Evolutionary conservation across 2,329 filamentous ascomycete genomes (phyloP), one percentile per base, ranked within the genome.

Genomic region (Aspergillus floridensis): DNA sequence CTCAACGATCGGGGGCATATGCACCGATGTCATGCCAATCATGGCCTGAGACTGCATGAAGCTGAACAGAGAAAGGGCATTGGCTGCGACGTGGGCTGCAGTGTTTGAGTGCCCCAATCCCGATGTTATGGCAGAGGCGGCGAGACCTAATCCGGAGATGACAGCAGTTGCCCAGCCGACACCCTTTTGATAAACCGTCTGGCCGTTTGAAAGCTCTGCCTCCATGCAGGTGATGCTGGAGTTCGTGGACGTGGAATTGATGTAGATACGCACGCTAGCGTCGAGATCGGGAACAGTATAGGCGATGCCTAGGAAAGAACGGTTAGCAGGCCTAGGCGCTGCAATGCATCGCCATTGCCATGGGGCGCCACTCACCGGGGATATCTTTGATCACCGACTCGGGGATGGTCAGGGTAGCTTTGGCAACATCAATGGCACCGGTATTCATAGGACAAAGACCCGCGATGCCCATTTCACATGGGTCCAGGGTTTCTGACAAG

Each of bases 31-130:
- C 76, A 97, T 88, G 64, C 93, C 93, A 69, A 96, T 82, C 76
- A 97, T 92, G 26, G 93, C 93, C 77, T 96, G 93, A 4, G 91
- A 87, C 77, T 98, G 93, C 83, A 97, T 96, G 77, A 95, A 97
- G 62, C 89, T 86, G 73, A 96, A 96, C 31, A 98, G 86, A n/a
- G 93, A 95, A 63, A 97, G 84, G 3, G 93, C 92, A 72, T 96
- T 96, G 57, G 93, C 90, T 57, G 93, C 93, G 64, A 98, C 91
- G 76, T 98, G 93, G 53, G 93, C 92, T 50, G 93, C 93, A 5
- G 93, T 93, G 74, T 97, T 97, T 53, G 91, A 91, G 76, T 97
- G 92, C 11, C 93, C 93, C 4, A 97, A 81, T 32, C 92, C 92
- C 29, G 92, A 96, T 31, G 93, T 90, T 64, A 97, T 84, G 62